Evolutionary conservation across 2,329 filamentous ascomycete species (phyloP).

Genomic region (Cladosporium oxysporum): DNA sequence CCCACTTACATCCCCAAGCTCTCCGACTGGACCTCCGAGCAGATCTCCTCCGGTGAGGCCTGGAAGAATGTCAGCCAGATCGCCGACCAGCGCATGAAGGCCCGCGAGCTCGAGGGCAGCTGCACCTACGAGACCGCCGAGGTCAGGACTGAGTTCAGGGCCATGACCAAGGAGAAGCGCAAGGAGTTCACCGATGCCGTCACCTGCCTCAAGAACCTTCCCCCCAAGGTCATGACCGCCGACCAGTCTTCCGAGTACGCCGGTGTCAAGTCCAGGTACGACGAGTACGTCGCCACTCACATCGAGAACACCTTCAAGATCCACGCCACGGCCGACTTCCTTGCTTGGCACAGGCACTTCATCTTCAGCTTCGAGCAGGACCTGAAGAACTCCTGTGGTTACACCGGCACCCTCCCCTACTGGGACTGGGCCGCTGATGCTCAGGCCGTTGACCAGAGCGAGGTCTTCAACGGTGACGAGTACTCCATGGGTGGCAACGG

Average conservation of each 20-base stretch:
- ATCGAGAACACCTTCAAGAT: constrained; percentile 38
- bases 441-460: constrained; percentile 41
- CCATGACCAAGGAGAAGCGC: constrained; percentile 29
- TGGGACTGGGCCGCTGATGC: constrained; percentile 37
- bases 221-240: constrained; percentile 32
- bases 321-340: constrained; percentile 37
- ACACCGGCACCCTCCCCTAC: constrained; percentile 40
- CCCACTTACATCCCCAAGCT: constrained; percentile 20
- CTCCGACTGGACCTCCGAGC: constrained; percentile 28
- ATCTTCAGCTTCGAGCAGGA: constrained; percentile 48
- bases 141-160: constrained; percentile 34
- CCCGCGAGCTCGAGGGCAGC: constrained; percentile 28
- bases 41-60: constrained; percentile 34
- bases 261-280: constrained; percentile 34
- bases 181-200: constrained; percentile 37
- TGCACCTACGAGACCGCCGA: constrained; percentile 35
- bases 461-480: constrained; percentile 58
- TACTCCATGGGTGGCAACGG: constrained; percentile 43
- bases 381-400: constrained; percentile 46
- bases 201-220: constrained; percentile 32
- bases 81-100: constrained; percentile 33
- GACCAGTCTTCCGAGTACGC: constrained; percentile 30
- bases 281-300: constrained; percentile 38
- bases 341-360: constrained; percentile 47
- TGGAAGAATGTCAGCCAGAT: constrained; percentile 33